phyloP scores from a whole-genome alignment of 306 rosid species.

The Fragaria ananassa region DNA sequence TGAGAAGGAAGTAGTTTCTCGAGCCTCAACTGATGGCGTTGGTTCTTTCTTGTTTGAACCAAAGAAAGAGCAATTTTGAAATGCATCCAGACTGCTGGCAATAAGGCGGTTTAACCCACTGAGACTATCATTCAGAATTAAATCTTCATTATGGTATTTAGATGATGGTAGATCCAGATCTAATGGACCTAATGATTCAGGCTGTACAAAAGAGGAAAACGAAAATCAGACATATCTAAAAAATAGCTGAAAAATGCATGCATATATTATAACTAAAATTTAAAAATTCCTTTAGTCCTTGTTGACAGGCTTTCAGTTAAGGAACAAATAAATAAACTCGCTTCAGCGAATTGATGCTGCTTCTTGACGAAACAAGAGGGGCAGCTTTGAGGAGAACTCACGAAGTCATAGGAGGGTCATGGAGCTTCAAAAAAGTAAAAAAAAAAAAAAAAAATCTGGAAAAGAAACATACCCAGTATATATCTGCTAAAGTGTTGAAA shows the following conservation, averaged over 20 bases:
- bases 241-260: not conserved
- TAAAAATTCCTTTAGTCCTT: not conserved
- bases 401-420: conserved; percentile 12
- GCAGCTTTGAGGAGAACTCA: conserved; percentile 5
- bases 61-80: conserved; percentile 95
- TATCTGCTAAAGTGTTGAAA: conserved; percentile 53
- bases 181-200: conserved; percentile 86
- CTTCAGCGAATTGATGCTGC: not conserved
- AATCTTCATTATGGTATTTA: conserved; percentile 64
- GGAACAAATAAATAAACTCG: not conserved
- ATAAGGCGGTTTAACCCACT: conserved; percentile 89
- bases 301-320: not conserved
- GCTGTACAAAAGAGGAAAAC: conserved; percentile 48
- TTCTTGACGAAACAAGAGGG: conserved; percentile 2
- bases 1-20: conserved; percentile 53
- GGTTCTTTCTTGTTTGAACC: conserved; percentile 86
- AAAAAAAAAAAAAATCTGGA: not conserved
- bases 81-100: conserved; percentile 98
- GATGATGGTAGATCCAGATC: conserved; percentile 76
- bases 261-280: not conserved
- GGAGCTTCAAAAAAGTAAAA: conserved; percentile 13
- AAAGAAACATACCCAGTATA: conserved; percentile 69
- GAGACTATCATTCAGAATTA: conserved; percentile 77
- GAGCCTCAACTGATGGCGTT: conserved; percentile 50
- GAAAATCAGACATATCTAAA: conserved; percentile 15